Base-by-base conservation (phyloP, 2,329 filamentous ascomycete species). In the Aspergillus sp. region DNA sequence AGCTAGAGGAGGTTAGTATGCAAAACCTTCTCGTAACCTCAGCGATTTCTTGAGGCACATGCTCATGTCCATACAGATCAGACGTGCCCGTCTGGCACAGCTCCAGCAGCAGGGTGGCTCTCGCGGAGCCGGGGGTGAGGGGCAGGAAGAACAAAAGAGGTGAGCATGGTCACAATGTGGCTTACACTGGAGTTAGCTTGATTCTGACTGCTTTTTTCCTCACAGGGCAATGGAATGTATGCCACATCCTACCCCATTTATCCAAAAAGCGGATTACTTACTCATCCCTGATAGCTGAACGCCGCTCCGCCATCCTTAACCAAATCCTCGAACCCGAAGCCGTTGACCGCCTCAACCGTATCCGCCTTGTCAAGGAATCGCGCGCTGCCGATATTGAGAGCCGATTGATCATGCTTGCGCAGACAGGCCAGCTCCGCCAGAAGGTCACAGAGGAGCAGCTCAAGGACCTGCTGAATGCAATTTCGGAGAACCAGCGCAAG, bases 321-420 rank as follows among this genome's bases (percentile, higher is more conserved):
- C 93, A 97, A 71, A 97, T 98, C 74, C 88, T 98, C 53, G 85
- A 90, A 61, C 93, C 93, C 57, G 89, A 91, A 64, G 93, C 93
- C 15, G 87, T 89, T 51, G 93, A 98, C 73, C 87, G 93, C 12
- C 80, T 98, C 1, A 89, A 88, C 49, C 88, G 93, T 56, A 97
- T 98, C 73, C 86, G 91, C 30, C 83, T 98, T 51, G 93, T 98
- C 64, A 97, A 97, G 73, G 89, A 90, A 67, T 84, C 85, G 59
- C 88, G 93, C 61, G 93, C 93, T 32, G 81, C 79, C 52, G 90
- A 96, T 62, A 82, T 98, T 49, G 93, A 98, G 75, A 90, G 94
- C 77, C 75, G 91, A 44, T 80, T 98, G 48, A 90, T 98, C 69
- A 90, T 85, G 83, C 81, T 98, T 49, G 91, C 93, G 49, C 83